These are phyloP conservation scores for Dioscorea dumetorum DNA, from an alignment of 106 monocot genomes.

Conservation along the genomic window DNA sequence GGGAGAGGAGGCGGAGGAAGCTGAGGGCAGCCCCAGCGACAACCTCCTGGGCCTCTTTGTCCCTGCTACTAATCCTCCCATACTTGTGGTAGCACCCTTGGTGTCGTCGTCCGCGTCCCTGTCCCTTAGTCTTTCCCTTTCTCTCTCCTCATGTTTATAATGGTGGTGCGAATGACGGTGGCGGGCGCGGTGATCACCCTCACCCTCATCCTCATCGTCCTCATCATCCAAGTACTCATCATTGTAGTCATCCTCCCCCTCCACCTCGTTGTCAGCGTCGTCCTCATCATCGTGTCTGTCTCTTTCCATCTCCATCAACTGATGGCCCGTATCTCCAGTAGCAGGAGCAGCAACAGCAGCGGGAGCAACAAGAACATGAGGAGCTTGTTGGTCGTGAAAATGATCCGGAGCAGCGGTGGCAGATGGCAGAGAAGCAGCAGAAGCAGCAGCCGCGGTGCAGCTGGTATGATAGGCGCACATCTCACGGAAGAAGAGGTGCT, in stretches of 20 bases:
- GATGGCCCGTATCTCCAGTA: too few species aligned
- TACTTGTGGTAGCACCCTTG: slow-evolving; percentile 4
- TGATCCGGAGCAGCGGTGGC: not conserved
- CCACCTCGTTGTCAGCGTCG: slow-evolving; percentile 19
- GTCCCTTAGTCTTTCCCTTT: too few species aligned
- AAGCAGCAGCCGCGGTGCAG: not conserved
- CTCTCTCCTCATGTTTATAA: not conserved
- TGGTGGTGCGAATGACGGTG: slow-evolving; percentile 7
- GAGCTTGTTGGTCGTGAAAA: not conserved
- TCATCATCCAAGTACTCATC: slow-evolving; percentile 10
- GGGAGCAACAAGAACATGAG: not conserved
- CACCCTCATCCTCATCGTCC: slow-evolving; percentile 10
- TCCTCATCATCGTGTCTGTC: slow-evolving; percentile 9
- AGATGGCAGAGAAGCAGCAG: not conserved
- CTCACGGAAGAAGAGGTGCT: slow-evolving; percentile 95
- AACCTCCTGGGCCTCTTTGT: slow-evolving; percentile 13
- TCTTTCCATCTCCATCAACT: not conserved
- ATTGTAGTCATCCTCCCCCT: slow-evolving; percentile 8
- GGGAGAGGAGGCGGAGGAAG: slow-evolving; percentile 12
- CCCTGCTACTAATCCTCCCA: not conserved
- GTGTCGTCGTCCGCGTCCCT: slow-evolving; percentile 14
- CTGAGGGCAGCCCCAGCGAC: not conserved
- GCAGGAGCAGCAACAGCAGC: too few species aligned
- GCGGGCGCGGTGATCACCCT: slow-evolving; percentile 3
- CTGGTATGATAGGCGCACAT: slow-evolving; percentile 88